Base-by-base conservation (phyloP, 106 monocot genomes). In the Platanthera zijinensis region DNA sequence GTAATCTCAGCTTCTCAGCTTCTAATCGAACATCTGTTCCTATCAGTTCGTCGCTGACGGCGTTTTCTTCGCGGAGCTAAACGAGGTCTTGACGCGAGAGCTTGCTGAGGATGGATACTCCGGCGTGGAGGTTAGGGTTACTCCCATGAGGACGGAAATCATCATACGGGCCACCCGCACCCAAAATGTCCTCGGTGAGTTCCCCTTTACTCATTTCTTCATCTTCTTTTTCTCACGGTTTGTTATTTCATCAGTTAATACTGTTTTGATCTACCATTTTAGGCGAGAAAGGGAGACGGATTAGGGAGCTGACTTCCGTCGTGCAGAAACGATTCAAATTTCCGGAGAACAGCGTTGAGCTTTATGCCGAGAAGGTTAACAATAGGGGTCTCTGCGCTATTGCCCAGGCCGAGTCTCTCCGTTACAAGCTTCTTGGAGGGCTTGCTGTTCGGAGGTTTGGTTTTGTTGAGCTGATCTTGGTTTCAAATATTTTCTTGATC, bases 361-460 rank as follows among this genome's bases (percentile, higher is more conserved):
- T 84, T 39, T 84, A 84, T 76, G 84, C 84, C 45, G 84, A 84
- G 59, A 84, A 84, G 72, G 79, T 84, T 18, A 84, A 84, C 75
- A 79, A 84, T 47, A 61, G 84, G 69, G 79, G 84, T 7, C 84
- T 84, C 12, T 84, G 84, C 53, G 84, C 84, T 18, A 84, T 80
- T 48, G 84, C 84, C 11, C 84, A 84, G 76, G 84, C 79, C 11
- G 79, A 84, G 61, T 84, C 84, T 15, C 84, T 84, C 10, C 84
- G 84, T 4, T 84, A 84, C 76, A 84, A 84, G 25, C 84, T 84
- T 56, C 84, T 84, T 7, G 84, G 84, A 47, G 84, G 84, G 2
- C 84, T 84, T 48, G 84, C 84, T 72, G 79, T 84, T 21, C 79
- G 84, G 14, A 83, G 83, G 78, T 83, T 62, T 48, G 30, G 18